Conservation (phyloP, 805 yeast genomes). For the Lipomyces starkeyi region DNA sequence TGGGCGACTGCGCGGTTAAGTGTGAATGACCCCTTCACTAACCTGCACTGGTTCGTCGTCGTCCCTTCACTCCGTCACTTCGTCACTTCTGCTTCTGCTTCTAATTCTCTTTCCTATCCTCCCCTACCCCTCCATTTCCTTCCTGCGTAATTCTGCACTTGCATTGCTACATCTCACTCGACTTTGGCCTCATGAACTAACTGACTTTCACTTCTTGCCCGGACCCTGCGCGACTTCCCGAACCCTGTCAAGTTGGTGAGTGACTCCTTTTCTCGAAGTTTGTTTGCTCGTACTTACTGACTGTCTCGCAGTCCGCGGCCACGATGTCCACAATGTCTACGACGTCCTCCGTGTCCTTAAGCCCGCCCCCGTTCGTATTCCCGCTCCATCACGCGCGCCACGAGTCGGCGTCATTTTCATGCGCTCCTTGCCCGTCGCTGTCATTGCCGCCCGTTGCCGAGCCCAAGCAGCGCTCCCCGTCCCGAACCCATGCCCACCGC, state of each 20-base stretch:
- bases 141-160: not conserved
- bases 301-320: not conserved
- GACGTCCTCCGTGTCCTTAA: conserved; percentile 10
- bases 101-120: not conserved
- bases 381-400: conserved; percentile 20
- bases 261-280: not conserved
- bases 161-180: not conserved
- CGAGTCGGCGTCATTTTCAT: conserved; percentile 6
- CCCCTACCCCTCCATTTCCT: not conserved
- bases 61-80: not conserved
- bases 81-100: conserved; percentile 1
- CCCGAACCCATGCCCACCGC: conserved; percentile 67
- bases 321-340: conserved; percentile 9
- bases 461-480: not conserved
- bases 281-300: not conserved
- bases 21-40: not conserved
- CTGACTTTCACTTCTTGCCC: not conserved
- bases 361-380: conserved; percentile 22
- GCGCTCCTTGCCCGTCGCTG: conserved; percentile 9
- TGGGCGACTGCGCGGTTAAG: not conserved
- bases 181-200: not conserved
- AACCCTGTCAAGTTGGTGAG: not conserved
- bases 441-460: conserved; percentile 3
- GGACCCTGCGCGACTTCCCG: not conserved
- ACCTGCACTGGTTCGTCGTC: not conserved